Percentiles rank a stretch among this genome's conserved stretches.
Evolutionary conservation across 306 rosid species (phyloP).

Genomic region (Acacia confusa): DNA sequence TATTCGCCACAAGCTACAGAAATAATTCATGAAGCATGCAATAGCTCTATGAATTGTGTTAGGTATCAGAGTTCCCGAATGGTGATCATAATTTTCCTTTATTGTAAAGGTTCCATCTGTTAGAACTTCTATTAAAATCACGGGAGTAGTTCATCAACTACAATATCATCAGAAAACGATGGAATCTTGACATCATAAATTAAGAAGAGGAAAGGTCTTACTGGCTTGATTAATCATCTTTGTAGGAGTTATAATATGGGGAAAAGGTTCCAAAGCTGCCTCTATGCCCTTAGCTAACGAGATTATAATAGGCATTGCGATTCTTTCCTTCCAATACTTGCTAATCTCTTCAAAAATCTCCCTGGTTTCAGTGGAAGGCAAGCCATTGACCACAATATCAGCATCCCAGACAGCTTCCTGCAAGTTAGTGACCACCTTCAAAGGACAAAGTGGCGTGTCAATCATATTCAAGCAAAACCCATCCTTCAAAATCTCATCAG

Average conservation of each 20-base stretch:
- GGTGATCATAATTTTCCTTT: background rate
- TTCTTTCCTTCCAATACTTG: conserved; percentile 86
- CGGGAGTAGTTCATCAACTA: background rate
- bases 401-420: conserved; percentile 99
- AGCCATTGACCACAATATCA: conserved; percentile 88
- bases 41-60: background rate
- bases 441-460: conserved; percentile 85
- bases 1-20: background rate
- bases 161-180: background rate
- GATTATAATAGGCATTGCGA: conserved; percentile 76
- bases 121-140: background rate
- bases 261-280: conserved; percentile 85
- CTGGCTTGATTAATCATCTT: conserved; percentile 84
- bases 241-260: conserved; percentile 88
- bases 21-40: background rate
- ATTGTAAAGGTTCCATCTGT: background rate
- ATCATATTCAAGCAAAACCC: conserved; percentile 95
- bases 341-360: conserved; percentile 91
- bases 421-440: conserved; percentile 91
- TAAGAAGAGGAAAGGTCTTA: conserved; percentile 39
- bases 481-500: conserved; percentile 91
- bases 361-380: conserved; percentile 88
- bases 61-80: background rate
- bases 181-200: background rate
- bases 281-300: conserved; percentile 87